These are phyloP conservation scores for Apiospora pterosperma DNA, from an alignment of 2,329 filamentous ascomycete species.

Conservation along the genomic window DNA sequence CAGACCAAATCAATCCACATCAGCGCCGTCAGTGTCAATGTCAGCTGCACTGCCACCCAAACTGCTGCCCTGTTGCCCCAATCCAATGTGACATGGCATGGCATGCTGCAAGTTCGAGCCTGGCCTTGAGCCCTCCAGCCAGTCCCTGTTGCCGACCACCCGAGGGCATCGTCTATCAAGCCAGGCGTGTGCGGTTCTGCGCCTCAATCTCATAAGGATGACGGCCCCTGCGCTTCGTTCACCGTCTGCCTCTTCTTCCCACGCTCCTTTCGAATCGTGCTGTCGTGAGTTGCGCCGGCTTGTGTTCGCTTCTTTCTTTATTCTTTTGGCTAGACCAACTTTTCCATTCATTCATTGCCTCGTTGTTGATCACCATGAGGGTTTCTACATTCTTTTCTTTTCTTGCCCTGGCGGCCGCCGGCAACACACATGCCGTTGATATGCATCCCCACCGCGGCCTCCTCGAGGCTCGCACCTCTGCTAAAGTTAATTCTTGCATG, in stretches of 20 bases:
- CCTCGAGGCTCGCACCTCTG: neutral
- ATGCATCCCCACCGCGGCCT: neutral
- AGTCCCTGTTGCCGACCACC: neutral
- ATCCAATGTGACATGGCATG: neutral
- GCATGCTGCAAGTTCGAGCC: neutral
- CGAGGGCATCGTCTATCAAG: neutral
- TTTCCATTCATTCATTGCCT: neutral
- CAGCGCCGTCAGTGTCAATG: neutral
- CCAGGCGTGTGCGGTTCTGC: neutral
- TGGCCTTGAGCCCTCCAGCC: neutral
- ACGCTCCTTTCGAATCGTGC: neutral
- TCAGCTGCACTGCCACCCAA: neutral
- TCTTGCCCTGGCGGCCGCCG: neutral
- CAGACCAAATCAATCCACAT: neutral
- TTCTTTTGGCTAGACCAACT: conserved; percentile 1
- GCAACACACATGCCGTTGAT: neutral
- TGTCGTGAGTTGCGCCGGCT: neutral
- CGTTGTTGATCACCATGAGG: conserved; percentile 2
- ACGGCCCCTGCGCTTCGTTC: neutral
- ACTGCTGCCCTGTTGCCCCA: neutral
- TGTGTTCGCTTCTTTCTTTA: neutral
- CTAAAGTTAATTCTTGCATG: neutral
- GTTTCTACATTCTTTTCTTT: conserved; percentile 1
- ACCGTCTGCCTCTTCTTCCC: neutral
- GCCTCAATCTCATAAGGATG: neutral